Evolutionary conservation across 768 basidiomycete species (phyloP), one percentile per base, ranked within the genome.

Genomic region (Boletus eberwhitei): DNA sequence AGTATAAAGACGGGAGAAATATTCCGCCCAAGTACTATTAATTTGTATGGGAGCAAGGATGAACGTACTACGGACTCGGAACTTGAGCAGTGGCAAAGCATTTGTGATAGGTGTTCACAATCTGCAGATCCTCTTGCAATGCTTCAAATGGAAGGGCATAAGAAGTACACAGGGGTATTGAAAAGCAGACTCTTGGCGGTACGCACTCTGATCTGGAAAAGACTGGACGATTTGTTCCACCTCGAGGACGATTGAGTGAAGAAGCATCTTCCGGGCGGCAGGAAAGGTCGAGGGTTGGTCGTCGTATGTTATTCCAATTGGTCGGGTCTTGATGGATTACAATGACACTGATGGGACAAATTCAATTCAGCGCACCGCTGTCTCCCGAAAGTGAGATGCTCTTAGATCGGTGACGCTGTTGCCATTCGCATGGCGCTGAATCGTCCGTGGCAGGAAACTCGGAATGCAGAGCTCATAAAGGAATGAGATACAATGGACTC

Each of bases 51-150:
- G 24, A 26, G 5, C 24, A 26, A 1, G 5, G 24, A 26, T 2
- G 11, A 19, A 7, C 48, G 58, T 42, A 2, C 1, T 0, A 6
- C 11, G 11, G 48, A n/a, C 22, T n/a, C n/a, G n/a, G 31, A 29
- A 5, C n/a, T n/a, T n/a, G 5, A 1, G 9, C 1, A 13, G 19
- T 53, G 44, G 57, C 39, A 35, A 13, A 24, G 29, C 5, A 32
- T 52, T 8, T 4, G 22, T 11, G 22, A 43, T 11, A 24, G 5
- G 17, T 59, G n/a, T 26, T 38, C 29, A 12, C 42, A 41, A 17
- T 52, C 42, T 21, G 31, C 31, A 8, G 57, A 59, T 41, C 51
- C 59, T 19, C 59, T 60, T 7, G 19, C 53, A 14, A 14, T 42
- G 5, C 47, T 60, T 0, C 24, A 26, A 26, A 26, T 26, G 24